Conservation (phyloP, 2,329 filamentous ascomycete species). For the Zarea fungicola region DNA sequence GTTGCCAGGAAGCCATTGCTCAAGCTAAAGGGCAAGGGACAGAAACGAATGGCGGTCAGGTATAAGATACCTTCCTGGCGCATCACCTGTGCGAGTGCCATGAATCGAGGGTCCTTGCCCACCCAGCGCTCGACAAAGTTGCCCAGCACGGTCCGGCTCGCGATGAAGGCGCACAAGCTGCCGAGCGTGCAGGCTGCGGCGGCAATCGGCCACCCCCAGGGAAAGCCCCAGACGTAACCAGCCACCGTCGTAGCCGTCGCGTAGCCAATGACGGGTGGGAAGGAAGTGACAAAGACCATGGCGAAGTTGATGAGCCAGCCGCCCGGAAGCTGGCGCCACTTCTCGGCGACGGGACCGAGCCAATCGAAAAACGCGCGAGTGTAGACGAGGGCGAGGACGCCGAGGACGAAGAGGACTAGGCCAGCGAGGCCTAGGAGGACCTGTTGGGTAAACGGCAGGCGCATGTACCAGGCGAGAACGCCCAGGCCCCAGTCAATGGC, state of each 20-base stretch:
- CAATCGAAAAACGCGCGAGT: conserved; percentile 73
- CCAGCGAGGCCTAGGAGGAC: conserved; percentile 48
- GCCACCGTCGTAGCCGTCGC: conserved; percentile 59
- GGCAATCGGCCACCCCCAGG: conserved; percentile 73
- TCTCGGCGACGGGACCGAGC: conserved; percentile 66
- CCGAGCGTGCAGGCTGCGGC: conserved; percentile 74
- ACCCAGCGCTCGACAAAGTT: conserved; percentile 75
- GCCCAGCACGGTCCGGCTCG: conserved; percentile 73
- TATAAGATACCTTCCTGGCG: conserved; percentile 87
- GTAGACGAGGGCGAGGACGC: conserved; percentile 69
- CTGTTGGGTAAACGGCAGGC: conserved; percentile 57
- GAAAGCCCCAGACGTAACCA: conserved; percentile 53
- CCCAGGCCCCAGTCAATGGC: conserved; percentile 25
- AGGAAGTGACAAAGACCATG: conserved; percentile 69
- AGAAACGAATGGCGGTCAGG: conserved; percentile 85
- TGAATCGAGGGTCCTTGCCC: conserved; percentile 77
- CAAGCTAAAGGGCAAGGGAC: conserved; percentile 85
- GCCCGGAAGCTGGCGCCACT: conserved; percentile 67
- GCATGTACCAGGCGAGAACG: conserved; percentile 45
- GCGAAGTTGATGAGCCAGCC: conserved; percentile 75
- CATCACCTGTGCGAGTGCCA: conserved; percentile 80
- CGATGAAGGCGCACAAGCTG: conserved; percentile 72
- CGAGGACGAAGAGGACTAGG: conserved; percentile 47
- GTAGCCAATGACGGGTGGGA: conserved; percentile 86
- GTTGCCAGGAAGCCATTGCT: conserved; percentile 94